Base-by-base conservation (phyloP, 2,329 filamentous ascomycete genomes). In the Trichoderma koningii region DNA sequence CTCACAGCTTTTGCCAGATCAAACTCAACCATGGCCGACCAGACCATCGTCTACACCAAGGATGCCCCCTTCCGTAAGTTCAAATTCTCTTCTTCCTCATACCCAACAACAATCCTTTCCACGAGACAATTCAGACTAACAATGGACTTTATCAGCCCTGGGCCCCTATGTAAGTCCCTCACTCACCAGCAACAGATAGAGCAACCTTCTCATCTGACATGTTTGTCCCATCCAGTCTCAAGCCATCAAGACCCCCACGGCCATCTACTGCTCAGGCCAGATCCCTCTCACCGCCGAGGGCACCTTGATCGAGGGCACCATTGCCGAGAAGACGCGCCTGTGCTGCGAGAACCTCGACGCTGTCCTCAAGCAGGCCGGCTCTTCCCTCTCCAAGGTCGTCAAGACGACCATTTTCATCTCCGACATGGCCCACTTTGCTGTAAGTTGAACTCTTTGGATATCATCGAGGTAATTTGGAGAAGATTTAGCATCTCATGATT, bases 401-500 rank as follows among this genome's bases (percentile, higher is more conserved):
- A 97, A 97, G 85, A 90, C 93, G 72, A 92, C 88, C 76, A 89
- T 97, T 75, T 98, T 97, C 84, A 81, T 98, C 68, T 89, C 90
- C 57, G 90, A 96, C 78, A 98, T 98, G 94, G 86, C 84, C 68
- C 84, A 95, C 79, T 98, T 98, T 75, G 88, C 85, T 56, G 83
- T 85, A 73, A 70, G 82, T 75, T 10, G 34, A 5, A 6, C 21
- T 5, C 14, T n/a, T 10, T 6, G 4, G 6, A 10, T 28, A 50
- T 15, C 12, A 14, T 50, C 14, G 9, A 55, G 2, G 26, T 55
- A 9, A 10, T 7, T 3, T 3, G 30, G 10, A 50, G n/a, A 45
- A 19, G n/a, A 52, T 0, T 0, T 17, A 3, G 3, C 12, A 44
- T 56, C 30, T 38, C 17, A 38, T 28, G 6, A n/a, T 26, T 28